Base-by-base conservation (phyloP, 495 filamentous ascomycete genomes). In the Aspergillus hancockii region DNA sequence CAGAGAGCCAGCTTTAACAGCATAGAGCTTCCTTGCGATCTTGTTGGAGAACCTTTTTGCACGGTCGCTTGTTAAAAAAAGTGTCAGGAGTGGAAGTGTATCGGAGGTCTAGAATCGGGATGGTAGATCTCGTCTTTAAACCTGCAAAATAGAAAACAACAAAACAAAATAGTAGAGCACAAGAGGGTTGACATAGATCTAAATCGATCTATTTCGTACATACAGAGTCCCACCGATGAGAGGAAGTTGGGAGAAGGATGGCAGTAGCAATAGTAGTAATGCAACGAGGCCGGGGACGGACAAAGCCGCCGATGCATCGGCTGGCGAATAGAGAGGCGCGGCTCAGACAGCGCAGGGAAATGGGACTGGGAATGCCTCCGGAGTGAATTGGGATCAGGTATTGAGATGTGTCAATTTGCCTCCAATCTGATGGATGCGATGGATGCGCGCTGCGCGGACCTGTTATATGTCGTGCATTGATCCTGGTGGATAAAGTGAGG, bases 401-500 rank as follows among this genome's bases (percentile, higher is more conserved):
- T 12, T 55, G 46, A 49, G 61, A 67, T 67, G 61, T 67, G 65
- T 62, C 59, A 58, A 62, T 49, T 67, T 54, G 61, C 54, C 57
- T 23, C 13, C 49, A 54, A 49, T 58, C 56, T 52, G 59, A 58
- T 56, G 53, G 65, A 55, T 52, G 46, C 51, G 47, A 52, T 36
- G 22, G 55, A 52, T 19, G 54, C 32, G 53, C n/a, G 54, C 36
- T 40, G 62, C 25, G 61, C 58, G 50, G 52, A 47, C 58, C 55
- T 56, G 61, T 60, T 62, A 67, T 64, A 67, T 67, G 65, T 67
- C 65, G 62, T 67, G 65, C 65, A 64, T 64, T 28, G 34, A 55
- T 47, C 34, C 41, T 14, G 18, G 45, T 36, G 22, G 36, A 22
- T 25, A 36, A 23, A 25, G 18, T 30, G 19, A 13, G 28, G 40